Conservation (phyloP, 768 basidiomycete species). For the Pisolithus microcarpus region DNA sequence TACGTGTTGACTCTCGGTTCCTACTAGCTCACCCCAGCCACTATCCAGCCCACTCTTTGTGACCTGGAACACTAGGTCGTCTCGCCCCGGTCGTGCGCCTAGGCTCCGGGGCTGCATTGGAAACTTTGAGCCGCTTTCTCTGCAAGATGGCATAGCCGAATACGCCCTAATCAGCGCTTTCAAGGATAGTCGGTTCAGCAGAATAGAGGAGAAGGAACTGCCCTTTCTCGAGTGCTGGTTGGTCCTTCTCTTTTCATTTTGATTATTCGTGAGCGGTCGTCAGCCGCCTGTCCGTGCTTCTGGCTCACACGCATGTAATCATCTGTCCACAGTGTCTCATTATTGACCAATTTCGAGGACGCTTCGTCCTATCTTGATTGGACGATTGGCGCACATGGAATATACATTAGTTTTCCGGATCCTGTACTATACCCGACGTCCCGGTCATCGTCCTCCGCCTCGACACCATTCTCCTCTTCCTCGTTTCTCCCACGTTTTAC, state of each 20-base stretch:
- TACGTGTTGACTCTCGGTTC: not conserved
- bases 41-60: conserved; percentile 72
- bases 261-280: not conserved
- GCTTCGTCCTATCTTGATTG: conserved; percentile 84
- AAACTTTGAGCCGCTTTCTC: conserved; percentile 71
- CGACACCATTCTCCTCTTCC: conserved; percentile 67
- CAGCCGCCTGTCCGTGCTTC: not conserved
- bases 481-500: conserved; percentile 47
- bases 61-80: conserved; percentile 82
- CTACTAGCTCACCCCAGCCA: conserved; percentile 2
- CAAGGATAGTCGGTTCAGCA: conserved; percentile 78
- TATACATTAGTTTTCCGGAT: conserved; percentile 81
- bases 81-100: conserved; percentile 50
- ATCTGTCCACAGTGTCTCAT: conserved; percentile 57
- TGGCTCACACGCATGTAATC: not conserved
- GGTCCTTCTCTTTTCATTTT: conserved; percentile 23
- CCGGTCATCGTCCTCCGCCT: conserved; percentile 50
- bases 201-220: conserved; percentile 72
- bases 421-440: conserved; percentile 50
- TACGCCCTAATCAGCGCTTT: conserved; percentile 92
- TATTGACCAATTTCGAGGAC: conserved; percentile 90
- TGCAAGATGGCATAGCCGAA: conserved; percentile 74
- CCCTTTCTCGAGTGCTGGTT: conserved; percentile 81
- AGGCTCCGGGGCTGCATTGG: conserved; percentile 91
- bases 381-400: conserved; percentile 88